phyloP scores from a whole-genome alignment of 139 green algal genomes.

The Coelastrella sp. region DNA sequence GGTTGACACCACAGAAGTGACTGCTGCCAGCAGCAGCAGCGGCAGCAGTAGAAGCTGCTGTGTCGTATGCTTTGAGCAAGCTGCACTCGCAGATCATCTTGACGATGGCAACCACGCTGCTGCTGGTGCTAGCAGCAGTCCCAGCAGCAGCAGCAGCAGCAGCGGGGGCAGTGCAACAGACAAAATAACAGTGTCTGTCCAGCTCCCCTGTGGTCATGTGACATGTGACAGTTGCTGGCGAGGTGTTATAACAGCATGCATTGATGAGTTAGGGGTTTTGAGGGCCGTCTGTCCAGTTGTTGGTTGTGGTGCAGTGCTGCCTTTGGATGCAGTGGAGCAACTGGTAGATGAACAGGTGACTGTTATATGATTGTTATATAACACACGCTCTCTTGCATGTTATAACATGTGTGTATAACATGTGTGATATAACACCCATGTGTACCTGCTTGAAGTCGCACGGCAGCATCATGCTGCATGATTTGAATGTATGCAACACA shows the following conservation, averaged over 20 bases:
- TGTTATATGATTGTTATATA: no score
- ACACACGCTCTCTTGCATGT: neutral
- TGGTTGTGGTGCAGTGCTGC: neutral
- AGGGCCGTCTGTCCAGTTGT: neutral
- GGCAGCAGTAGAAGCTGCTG: neutral
- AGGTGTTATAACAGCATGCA: constrained; percentile 19
- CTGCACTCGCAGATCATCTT: neutral
- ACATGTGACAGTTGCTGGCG: constrained; percentile 40
- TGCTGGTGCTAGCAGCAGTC: neutral
- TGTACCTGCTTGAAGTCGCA: no score
- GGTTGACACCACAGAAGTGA: neutral
- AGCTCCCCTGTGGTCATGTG: constrained; percentile 13
- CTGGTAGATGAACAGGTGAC: no score
- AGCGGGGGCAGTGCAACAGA: no score
- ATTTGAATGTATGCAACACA: no score
- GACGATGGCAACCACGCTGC: neutral
- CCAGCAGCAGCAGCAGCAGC: neutral
- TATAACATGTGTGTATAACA: neutral
- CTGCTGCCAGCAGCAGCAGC: constrained; percentile 13
- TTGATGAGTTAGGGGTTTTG: neutral
- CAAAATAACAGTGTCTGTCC: neutral
- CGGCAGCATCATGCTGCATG: no score
- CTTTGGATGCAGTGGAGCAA: neutral
- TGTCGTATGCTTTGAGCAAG: constrained; percentile 27
- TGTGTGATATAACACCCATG: no score